Evolutionary conservation across 2,329 filamentous ascomycete species (phyloP), one percentile per base, ranked within the genome.

Genomic region (Penicillium sp.): DNA sequence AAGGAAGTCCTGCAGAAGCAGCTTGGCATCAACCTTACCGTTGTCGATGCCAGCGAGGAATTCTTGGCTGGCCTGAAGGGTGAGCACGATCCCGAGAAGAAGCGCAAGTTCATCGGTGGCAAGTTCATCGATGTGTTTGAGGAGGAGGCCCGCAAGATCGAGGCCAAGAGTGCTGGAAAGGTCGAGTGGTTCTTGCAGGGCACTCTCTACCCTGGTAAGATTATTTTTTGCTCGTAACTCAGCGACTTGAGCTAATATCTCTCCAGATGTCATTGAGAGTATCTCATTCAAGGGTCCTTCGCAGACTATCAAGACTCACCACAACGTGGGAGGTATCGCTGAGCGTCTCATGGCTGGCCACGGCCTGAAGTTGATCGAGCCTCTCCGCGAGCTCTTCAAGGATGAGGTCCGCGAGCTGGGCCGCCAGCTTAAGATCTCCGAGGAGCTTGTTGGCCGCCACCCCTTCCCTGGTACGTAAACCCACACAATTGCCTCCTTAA

Each of bases 161-260:
- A 63, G 52, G 60, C 60, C 12, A 51, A 62, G 57, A 58, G 56
- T 47, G 37, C 89, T 27, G 82, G 82, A 65, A 80, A 84, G 63
- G 88, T 97, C 38, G 84, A 90, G 65, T 97, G 85, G 82, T 89
- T 97, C 68, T 80, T 97, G 13, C 92, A 97, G 75, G 91, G 91
- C 21, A 94, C 90, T 12, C 80, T 94, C 29, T 93, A 91, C 73
- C 88, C 86, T 3, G 88, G 58, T 62, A 59, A 50, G 45, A 46
- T 18, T 15, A 21, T 31, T n/a, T 15, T 31, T 15, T 15, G 25
- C 31, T 32, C 31, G 9, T 37, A 37, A 6, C 2, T 25, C 21
- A 83, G 81, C 59, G n/a, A 31, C 1, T 18, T 16, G 31, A 18
- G 40, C 49, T 52, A 31, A 46, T 23, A 32, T 31, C 8, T 52